Base-by-base conservation (phyloP, 495 filamentous ascomycete genomes). In the Tetracladium marchalianum region DNA sequence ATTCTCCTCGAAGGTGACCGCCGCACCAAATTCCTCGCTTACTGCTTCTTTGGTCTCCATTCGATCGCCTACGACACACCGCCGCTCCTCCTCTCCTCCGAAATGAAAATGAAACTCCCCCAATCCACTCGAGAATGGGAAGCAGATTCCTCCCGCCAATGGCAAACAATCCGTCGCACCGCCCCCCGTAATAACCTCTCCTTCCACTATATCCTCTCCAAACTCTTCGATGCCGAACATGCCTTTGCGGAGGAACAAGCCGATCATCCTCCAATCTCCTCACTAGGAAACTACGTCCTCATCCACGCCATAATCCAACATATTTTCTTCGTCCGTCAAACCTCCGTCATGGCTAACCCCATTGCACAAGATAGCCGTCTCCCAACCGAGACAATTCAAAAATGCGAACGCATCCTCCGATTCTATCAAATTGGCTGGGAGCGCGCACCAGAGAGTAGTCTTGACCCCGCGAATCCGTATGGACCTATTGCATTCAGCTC, bases 241-340 rank as follows among this genome's bases (percentile, higher is more conserved):
- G 69, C 64, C 27, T 64, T 65, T 10, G 53, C 64, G 0, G 55
- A 12, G n/a, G 34, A 66, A 1, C 70, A 75, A 45, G 64, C 61
- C 12, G 67, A 70, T 11, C 70, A 69, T 3, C 62, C 75, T 7
- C 70, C 73, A 50, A 67, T 62, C 56, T 80, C 80, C 7, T 77
- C 79, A 0, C 66, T 84, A 0, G 81, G 80, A 12, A 79, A 78
- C 49, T 84, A 84, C 49, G 70, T 80, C 5, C 70, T 85, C 4
- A 82, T 86, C 32, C 75, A 82, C 50, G 81, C 78, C 0, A 61
- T 86, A 42, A 69, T 84, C 11, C 82, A 86, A 50, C 76, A 82
- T 38, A 83, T 86, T 19, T 85, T 78, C 60, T 46, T 82, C 12
- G 66, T 80, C 31, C 81, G 80, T 39, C 76, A 85, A 49, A 72